These are phyloP conservation scores for Williopsis jadinii DNA, from an alignment of 1,139 yeast species.

Conservation along the genomic window DNA sequence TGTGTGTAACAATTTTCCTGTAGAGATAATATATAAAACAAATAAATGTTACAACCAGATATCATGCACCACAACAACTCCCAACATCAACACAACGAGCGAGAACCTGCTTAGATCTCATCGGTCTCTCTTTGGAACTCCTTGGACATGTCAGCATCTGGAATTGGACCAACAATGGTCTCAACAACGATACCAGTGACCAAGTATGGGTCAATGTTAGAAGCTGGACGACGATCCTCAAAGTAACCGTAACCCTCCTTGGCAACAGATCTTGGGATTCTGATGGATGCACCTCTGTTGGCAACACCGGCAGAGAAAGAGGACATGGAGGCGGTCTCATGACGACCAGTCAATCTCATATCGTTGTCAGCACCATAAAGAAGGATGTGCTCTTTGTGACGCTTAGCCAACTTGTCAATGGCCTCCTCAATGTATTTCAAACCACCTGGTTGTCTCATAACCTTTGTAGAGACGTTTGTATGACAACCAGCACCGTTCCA, in stretches of 20 bases:
- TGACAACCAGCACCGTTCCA: conserved; percentile 99
- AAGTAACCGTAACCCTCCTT: conserved; percentile 97
- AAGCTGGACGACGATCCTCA: conserved; percentile 99
- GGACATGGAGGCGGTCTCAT: conserved; percentile 94
- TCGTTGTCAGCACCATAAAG: conserved; percentile 95
- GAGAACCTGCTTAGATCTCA: conserved; percentile 5
- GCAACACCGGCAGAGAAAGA: conserved; percentile 95
- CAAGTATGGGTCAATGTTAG: conserved; percentile 97
- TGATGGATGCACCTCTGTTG: conserved; percentile 97
- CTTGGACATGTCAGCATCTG: conserved; percentile 92
- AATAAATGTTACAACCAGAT: too few species aligned
- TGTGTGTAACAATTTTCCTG: too few species aligned
- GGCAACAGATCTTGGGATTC: conserved; percentile 98
- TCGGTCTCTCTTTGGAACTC: conserved; percentile 69
- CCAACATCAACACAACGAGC: conserved; percentile 1
- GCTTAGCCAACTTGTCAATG: conserved; percentile 85
- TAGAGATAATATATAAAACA: too few species aligned
- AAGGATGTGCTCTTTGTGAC: conserved; percentile 94
- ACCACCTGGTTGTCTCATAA: conserved; percentile 94
- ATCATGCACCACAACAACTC: too few species aligned
- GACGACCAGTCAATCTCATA: conserved; percentile 93
- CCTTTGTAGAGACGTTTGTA: conserved; percentile 91
- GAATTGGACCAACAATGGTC: conserved; percentile 92
- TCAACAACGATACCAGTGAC: conserved; percentile 98
- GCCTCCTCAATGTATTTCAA: conserved; percentile 91